A percentile compares a stretch with the other conserved stretches of the same genome.
Evolutionary conservation across 768 basidiomycete species (phyloP).

Genomic region (Calocera viscosa): DNA sequence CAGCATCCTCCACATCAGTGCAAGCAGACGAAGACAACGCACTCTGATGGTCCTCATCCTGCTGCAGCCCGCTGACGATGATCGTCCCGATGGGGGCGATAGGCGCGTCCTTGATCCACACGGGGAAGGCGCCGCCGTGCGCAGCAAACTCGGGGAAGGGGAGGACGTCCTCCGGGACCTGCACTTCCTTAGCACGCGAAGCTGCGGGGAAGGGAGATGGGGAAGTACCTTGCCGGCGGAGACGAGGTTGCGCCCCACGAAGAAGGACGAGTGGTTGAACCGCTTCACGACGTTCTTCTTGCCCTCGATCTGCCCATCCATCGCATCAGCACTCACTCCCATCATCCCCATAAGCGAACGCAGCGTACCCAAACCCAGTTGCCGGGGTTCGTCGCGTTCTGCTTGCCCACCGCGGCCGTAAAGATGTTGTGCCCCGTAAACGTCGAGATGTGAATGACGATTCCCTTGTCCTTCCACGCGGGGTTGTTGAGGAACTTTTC

Average conservation of each 20-base stretch:
- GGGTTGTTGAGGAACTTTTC: conserved; percentile 4
- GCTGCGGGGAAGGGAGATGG: background rate
- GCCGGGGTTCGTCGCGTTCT: conserved; percentile 13
- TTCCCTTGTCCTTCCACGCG: conserved; percentile 12
- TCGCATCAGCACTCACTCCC: background rate
- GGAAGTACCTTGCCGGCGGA: conserved; percentile 6
- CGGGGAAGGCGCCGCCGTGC: conserved; percentile 14
- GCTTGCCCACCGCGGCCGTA: conserved; percentile 11
- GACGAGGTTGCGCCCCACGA: conserved; percentile 12
- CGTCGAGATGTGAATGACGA: conserved; percentile 16
- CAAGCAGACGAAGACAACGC: background rate
- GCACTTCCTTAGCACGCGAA: background rate
- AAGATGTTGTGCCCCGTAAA: conserved; percentile 17
- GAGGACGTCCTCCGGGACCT: background rate
- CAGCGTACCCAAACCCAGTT: conserved; percentile 15
- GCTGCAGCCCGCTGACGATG: conserved; percentile 13
- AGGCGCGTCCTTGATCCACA: conserved; percentile 15
- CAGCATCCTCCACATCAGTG: too few species aligned
- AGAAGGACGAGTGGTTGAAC: conserved; percentile 16
- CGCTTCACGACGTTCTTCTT: conserved; percentile 17
- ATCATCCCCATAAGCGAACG: background rate
- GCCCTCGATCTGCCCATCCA: conserved; percentile 10
- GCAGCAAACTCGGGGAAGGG: conserved; percentile 10
- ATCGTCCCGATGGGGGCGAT: conserved; percentile 12
- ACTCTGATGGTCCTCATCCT: conserved; percentile 17